phyloP scores from a whole-genome alignment of 495 filamentous ascomycete species.

The Neurospora hispaniola region DNA sequence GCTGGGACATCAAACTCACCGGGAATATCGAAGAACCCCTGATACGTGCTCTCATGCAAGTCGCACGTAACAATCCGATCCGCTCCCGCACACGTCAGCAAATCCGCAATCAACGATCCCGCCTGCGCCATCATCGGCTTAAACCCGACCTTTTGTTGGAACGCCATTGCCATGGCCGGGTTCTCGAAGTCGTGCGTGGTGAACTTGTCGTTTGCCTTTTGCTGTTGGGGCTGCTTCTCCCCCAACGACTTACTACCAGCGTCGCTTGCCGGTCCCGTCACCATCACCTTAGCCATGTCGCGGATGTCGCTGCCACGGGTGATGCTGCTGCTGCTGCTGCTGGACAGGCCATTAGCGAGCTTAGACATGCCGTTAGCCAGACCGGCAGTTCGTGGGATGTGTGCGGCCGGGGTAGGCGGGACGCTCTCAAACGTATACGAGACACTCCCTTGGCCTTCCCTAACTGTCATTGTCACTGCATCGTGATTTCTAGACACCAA shows the following conservation, averaged over 20 bases:
- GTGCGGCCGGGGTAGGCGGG: conserved; percentile 70
- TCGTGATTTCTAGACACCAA: conserved; percentile 23
- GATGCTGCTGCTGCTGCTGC: conserved; percentile 43
- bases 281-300: not conserved
- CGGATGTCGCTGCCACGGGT: conserved; percentile 15
- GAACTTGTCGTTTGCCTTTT: conserved; percentile 28
- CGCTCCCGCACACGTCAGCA: conserved; percentile 89
- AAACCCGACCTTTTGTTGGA: conserved; percentile 82
- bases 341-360: conserved; percentile 41
- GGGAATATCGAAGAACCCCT: conserved; percentile 97
- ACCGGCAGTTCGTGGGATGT: conserved; percentile 49
- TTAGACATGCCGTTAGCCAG: conserved; percentile 55
- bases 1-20: not conserved
- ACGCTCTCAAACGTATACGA: conserved; percentile 91
- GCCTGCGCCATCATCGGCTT: conserved; percentile 98
- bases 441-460: conserved; percentile 40
- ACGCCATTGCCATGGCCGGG: conserved; percentile 43
- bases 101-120: conserved; percentile 86
- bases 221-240: conserved; percentile 24
- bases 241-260: not conserved
- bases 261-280: not conserved
- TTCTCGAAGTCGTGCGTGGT: conserved; percentile 51
- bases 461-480: conserved; percentile 41
- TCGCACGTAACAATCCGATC: conserved; percentile 48
- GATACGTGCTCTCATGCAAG: conserved; percentile 24